A percentile compares a stretch with the other conserved stretches of the same genome.
Conservation (phyloP, 225 moss, liverwort and hornwort species). For the Pseudoscleropodium purum region DNA sequence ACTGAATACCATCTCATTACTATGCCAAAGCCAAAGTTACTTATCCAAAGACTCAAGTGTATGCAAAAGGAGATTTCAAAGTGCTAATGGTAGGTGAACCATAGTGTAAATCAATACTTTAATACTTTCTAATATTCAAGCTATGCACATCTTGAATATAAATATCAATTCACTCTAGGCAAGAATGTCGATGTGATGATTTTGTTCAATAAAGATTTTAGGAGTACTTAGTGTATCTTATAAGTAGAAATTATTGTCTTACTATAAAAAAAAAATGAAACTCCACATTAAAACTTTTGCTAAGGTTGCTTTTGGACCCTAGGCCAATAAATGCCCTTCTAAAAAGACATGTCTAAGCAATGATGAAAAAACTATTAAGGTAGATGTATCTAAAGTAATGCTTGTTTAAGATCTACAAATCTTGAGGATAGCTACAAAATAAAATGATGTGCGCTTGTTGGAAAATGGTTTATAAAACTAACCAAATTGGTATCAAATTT, state of each 20-base stretch:
- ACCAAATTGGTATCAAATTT: too few relatives aligned
- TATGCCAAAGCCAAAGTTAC: background rate
- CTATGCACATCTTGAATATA: background rate
- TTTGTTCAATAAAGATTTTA: background rate
- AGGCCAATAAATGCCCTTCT: background rate
- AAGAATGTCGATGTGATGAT: background rate
- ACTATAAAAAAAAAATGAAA: background rate
- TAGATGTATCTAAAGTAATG: too few relatives aligned
- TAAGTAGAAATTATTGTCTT: background rate
- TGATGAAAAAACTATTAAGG: too few relatives aligned
- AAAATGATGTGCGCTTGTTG: too few relatives aligned
- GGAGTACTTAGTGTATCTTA: background rate
- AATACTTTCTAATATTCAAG: background rate
- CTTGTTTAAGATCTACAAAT: too few relatives aligned
- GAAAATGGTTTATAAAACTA: too few relatives aligned
- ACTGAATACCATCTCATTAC: rapidly evolving
- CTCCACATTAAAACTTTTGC: rapidly evolving
- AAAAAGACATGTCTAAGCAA: background rate
- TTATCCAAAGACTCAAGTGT: background rate
- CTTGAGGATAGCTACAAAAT: too few relatives aligned
- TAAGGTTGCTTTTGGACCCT: background rate
- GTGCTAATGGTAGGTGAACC: too few relatives aligned
- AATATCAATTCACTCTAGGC: background rate
- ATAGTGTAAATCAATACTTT: background rate
- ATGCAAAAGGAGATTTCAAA: background rate